phyloP scores from a whole-genome alignment of 2,329 filamentous ascomycete species.

The Leptosphaerulina australis region DNA sequence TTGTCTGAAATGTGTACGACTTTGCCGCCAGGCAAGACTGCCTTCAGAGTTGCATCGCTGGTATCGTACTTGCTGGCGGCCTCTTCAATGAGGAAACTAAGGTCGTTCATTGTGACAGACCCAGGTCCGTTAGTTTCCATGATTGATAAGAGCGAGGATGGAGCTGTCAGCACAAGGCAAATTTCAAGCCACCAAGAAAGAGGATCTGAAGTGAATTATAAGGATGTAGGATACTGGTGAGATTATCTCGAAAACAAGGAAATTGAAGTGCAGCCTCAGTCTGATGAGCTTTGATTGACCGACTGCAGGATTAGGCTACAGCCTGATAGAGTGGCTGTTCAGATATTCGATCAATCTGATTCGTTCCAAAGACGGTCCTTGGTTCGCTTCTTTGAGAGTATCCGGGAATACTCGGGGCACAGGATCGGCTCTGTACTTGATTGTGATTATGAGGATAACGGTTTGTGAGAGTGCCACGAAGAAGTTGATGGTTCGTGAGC shows the following conservation, averaged over 20 bases:
- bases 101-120: slow-evolving; percentile 28
- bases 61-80: slow-evolving; percentile 13
- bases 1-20: slow-evolving; percentile 41
- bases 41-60: slow-evolving; percentile 40
- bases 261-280: slow-evolving; percentile 7
- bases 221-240: background rate
- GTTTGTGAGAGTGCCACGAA: slow-evolving; percentile 15
- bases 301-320: slow-evolving; percentile 24
- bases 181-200: slow-evolving; percentile 18
- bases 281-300: slow-evolving; percentile 21
- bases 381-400: background rate
- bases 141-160: slow-evolving; percentile 5
- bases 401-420: background rate
- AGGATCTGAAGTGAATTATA: background rate
- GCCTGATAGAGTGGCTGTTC: slow-evolving; percentile 11
- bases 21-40: slow-evolving; percentile 39
- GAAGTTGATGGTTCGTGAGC: slow-evolving; percentile 2
- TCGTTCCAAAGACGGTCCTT: background rate
- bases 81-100: slow-evolving; percentile 29
- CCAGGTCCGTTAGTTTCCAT: slow-evolving; percentile 4
- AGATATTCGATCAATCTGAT: background rate
- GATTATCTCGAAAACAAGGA: background rate
- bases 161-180: background rate
- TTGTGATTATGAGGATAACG: background rate
- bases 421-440: background rate